Evolutionary conservation across 2,329 filamentous ascomycete genomes (phyloP).

Genomic region (Colletotrichum sp.): DNA sequence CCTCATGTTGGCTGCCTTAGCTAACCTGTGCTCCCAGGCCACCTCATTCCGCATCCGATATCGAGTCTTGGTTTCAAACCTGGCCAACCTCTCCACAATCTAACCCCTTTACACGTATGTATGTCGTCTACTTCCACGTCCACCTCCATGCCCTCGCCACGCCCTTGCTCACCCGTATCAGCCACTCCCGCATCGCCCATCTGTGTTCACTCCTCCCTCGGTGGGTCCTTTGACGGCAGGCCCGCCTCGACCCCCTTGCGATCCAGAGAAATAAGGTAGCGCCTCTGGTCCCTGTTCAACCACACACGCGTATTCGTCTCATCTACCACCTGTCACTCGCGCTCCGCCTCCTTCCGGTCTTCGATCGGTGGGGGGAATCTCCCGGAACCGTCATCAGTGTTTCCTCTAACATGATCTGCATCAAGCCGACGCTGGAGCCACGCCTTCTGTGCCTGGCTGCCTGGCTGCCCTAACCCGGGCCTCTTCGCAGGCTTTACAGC

Average conservation of each 20-base stretch:
- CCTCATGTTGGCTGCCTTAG: background rate
- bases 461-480: background rate
- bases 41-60: slow-evolving; percentile 3
- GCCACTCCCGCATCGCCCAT: background rate
- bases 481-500: background rate
- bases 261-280: slow-evolving; percentile 17
- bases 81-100: background rate
- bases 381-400: slow-evolving; percentile 21
- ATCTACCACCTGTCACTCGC: slow-evolving; percentile 24
- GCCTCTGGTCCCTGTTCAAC: slow-evolving; percentile 5
- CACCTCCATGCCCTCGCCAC: background rate
- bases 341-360: slow-evolving; percentile 29
- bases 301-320: slow-evolving; percentile 26
- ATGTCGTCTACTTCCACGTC: background rate
- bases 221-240: slow-evolving; percentile 1
- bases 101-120: slow-evolving; percentile 4
- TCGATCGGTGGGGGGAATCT: slow-evolving; percentile 24
- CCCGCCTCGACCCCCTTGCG: slow-evolving; percentile 3
- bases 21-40: background rate
- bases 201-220: background rate
- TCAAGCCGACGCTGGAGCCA: slow-evolving; percentile 17
- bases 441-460: background rate
- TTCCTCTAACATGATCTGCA: slow-evolving; percentile 26
- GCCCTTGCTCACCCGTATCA: background rate
- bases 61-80: slow-evolving; percentile 7